A percentile compares a stretch with the other conserved stretches of the same genome.
Conservation (phyloP, 352 stramenopile species). For the Pythium sp. region DNA sequence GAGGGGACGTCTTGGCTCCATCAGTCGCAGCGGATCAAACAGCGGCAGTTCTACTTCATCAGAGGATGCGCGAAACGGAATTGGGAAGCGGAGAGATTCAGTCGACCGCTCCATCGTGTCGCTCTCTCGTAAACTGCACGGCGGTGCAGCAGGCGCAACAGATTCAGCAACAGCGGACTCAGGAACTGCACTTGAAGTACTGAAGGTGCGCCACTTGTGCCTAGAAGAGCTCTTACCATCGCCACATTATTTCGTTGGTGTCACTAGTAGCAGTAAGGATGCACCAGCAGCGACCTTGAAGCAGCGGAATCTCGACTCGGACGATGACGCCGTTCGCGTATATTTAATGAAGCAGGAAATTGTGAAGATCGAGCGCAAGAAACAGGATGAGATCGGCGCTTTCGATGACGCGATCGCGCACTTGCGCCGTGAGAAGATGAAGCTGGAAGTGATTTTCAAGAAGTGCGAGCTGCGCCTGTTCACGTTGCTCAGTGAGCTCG, state of each 20-base stretch:
- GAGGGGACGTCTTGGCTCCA: constrained; percentile 8
- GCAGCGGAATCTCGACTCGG: constrained; percentile 30
- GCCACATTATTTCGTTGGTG: not conserved
- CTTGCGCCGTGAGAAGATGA: constrained; percentile 83
- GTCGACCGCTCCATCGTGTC: constrained; percentile 33
- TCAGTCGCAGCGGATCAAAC: not conserved
- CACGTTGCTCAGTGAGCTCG: constrained; percentile 82
- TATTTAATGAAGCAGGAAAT: constrained; percentile 73
- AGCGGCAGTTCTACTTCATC: not conserved
- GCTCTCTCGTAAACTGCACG: constrained; percentile 29
- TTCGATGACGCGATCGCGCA: constrained; percentile 91
- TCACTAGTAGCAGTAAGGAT: not conserved
- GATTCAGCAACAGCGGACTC: not conserved
- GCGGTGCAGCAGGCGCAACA: not conserved
- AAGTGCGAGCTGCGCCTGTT: constrained; percentile 86
- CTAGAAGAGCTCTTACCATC: constrained; percentile 9
- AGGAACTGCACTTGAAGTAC: not conserved
- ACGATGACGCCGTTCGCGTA: constrained; percentile 42
- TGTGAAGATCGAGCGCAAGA: constrained; percentile 58
- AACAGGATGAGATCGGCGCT: constrained; percentile 53
- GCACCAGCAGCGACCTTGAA: not conserved
- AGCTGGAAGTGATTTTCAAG: constrained; percentile 87
- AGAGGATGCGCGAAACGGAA: not conserved
- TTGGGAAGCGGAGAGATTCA: constrained; percentile 10
- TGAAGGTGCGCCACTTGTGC: constrained; percentile 16